A percentile compares a stretch with the other conserved stretches of the same genome.
phyloP scores from a whole-genome alignment of 257 asterid genomes.

The Fraxinus cuspidata region DNA sequence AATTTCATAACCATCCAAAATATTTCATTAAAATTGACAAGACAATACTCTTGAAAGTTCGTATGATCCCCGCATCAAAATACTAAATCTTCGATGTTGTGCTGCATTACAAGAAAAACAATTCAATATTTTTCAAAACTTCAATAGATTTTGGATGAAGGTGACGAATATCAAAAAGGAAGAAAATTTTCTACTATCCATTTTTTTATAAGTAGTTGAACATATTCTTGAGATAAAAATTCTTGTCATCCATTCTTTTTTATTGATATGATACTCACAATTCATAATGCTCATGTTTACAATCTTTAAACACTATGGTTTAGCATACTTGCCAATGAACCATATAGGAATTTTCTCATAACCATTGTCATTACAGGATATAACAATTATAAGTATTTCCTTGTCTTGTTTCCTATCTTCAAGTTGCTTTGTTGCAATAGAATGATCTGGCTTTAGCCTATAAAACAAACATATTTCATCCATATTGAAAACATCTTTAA shows the following conservation, averaged over 20 bases:
- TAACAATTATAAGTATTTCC: no score
- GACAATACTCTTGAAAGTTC: no score
- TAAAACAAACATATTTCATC: constrained; percentile 11
- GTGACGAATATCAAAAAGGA: not conserved
- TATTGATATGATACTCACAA: constrained; percentile 20
- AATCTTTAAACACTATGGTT: not conserved
- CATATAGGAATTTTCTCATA: constrained; percentile 5
- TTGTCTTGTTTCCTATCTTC: no score
- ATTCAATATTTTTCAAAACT: no score
- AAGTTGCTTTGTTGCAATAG: no score
- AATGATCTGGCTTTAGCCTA: not conserved
- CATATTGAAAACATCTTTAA: constrained; percentile 17
- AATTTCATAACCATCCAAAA: no score
- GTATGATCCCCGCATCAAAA: no score
- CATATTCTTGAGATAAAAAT: constrained; percentile 3
- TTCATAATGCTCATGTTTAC: not conserved
- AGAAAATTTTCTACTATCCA: not conserved
- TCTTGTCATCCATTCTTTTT: constrained; percentile 10
- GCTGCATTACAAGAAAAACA: no score
- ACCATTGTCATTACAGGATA: constrained; percentile 3
- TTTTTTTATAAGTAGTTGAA: not conserved
- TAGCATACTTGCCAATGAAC: constrained; percentile 21
- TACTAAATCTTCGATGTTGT: no score
- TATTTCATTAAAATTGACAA: no score
- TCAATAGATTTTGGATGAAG: not conserved